Evolutionary conservation across 78 protist species (phyloP), one percentile per base, ranked within the genome.

Genomic region (Guillardia theta): DNA sequence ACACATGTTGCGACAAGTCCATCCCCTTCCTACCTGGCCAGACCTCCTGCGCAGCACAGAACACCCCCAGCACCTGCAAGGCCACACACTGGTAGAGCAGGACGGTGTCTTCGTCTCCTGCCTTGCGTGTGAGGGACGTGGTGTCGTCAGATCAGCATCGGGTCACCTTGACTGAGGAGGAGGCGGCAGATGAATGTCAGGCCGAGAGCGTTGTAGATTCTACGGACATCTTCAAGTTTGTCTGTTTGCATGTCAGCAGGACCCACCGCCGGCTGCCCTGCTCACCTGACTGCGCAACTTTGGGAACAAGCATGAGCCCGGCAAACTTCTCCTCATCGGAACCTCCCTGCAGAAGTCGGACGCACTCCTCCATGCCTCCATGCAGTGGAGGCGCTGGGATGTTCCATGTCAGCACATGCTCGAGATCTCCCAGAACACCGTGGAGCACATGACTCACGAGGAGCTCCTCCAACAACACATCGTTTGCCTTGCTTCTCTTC

Each of bases 291-390:
- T 70, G 6, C 21, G 41, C 83, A 18, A 33, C 37, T 48, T 80
- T 80, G 53, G 90, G 39, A 19, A 80, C 90, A 10, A 80, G 90
- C 6, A 80, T 24, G 33, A 80, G 90, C 44, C 90, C 90, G 4
- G 90, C 90, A 33, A 80, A 80, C 50, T 44, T 39, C 33, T 80
- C 48, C 90, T 39, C 90, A 30, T 80, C 90, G 12, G 90, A 43
- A 30, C 18, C 22, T 46, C 53, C 46, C 21, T 19, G 1, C 12
- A 80, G 90, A 22, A 80, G 50, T 18, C 45, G 22, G 3, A 43
- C 19, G 10, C 90, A 80, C 0, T 33, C 24, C 1, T 80, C 53
- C 19, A 80, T 58, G 70, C 70, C 70, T 58, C 39, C 70, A 58
- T 6, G 70, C 2, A n/a, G n/a, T n/a, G n/a, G n/a, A n/a, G n/a